Evolutionary conservation across 192 early-diverging fungal species (phyloP).

Genomic region (Entomortierella lignicola): DNA sequence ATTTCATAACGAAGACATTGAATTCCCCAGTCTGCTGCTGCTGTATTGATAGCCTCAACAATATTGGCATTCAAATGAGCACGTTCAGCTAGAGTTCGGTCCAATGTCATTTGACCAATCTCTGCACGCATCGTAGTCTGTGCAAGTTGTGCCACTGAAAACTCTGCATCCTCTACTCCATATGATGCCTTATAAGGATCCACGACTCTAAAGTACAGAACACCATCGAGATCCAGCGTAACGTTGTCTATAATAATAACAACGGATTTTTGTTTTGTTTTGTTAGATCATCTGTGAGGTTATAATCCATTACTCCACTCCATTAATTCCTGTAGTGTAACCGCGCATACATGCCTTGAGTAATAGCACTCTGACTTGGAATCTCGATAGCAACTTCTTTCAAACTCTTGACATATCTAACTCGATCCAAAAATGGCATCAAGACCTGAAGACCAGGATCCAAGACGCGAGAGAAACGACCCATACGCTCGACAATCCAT

Average conservation of each 20-base stretch:
- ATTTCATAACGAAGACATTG: constrained; percentile 96
- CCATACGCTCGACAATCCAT: constrained; percentile 98
- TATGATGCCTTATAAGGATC: constrained; percentile 96
- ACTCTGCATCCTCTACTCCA: constrained; percentile 95
- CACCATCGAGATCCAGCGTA: constrained; percentile 94
- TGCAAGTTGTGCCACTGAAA: constrained; percentile 95
- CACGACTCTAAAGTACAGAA: constrained; percentile 92
- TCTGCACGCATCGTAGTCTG: constrained; percentile 99
- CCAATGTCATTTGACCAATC: constrained; percentile 98
- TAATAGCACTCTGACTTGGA: constrained; percentile 89
- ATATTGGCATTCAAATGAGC: constrained; percentile 93
- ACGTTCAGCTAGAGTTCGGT: constrained; percentile 94
- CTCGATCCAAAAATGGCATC: constrained; percentile 87
- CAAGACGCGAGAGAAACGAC: constrained; percentile 83
- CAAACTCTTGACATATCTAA: constrained; percentile 92
- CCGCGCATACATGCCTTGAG: constrained; percentile 74
- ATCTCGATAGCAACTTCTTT: constrained; percentile 97
- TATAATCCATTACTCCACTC: too few relatives aligned
- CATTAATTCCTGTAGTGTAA: too few relatives aligned
- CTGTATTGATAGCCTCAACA: constrained; percentile 93
- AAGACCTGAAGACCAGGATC: constrained; percentile 93
- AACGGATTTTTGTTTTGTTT: too few relatives aligned
- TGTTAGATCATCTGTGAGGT: background rate
- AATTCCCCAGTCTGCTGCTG: constrained; percentile 96
- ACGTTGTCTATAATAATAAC: constrained; percentile 84